Conservation (phyloP, 2,329 filamentous ascomycete species). For the Bipolaris zeicola region DNA sequence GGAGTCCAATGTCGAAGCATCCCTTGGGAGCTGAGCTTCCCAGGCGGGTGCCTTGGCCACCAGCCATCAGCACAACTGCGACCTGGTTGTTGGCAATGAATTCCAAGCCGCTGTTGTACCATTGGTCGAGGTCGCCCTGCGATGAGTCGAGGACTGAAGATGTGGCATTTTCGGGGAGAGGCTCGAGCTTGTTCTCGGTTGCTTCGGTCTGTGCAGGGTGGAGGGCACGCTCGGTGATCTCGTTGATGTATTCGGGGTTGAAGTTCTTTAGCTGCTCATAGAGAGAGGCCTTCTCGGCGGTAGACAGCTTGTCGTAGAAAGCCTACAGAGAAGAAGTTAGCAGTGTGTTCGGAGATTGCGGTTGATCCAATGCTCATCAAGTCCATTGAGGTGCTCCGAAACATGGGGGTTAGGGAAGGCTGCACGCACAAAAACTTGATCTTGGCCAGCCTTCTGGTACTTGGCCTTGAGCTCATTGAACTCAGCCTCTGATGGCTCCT, state of each 20-base stretch:
- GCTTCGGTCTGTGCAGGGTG: constrained; percentile 70
- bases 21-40: constrained; percentile 96
- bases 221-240: constrained; percentile 80
- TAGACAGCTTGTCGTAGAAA: constrained; percentile 81
- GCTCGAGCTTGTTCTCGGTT: constrained; percentile 69
- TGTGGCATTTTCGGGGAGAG: constrained; percentile 81
- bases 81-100: constrained; percentile 72
- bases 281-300: constrained; percentile 74
- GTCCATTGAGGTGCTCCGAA: constrained; percentile 6
- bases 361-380: not conserved
- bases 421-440: constrained; percentile 69
- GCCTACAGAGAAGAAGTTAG: constrained; percentile 34
- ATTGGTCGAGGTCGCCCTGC: constrained; percentile 75
- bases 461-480: constrained; percentile 71
- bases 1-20: constrained; percentile 94
- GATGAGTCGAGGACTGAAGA: constrained; percentile 92
- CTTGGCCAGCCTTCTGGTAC: constrained; percentile 76
- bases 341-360: not conserved
- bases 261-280: constrained; percentile 82
- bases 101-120: constrained; percentile 75
- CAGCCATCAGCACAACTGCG: constrained; percentile 93
- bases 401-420: not conserved
- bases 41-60: constrained; percentile 91
- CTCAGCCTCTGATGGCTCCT: constrained; percentile 68
- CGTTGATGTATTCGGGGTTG: constrained; percentile 85